These are phyloP conservation scores for Epithemia pelagica DNA, from an alignment of 108 stramenopile species.

Conservation along the genomic window DNA sequence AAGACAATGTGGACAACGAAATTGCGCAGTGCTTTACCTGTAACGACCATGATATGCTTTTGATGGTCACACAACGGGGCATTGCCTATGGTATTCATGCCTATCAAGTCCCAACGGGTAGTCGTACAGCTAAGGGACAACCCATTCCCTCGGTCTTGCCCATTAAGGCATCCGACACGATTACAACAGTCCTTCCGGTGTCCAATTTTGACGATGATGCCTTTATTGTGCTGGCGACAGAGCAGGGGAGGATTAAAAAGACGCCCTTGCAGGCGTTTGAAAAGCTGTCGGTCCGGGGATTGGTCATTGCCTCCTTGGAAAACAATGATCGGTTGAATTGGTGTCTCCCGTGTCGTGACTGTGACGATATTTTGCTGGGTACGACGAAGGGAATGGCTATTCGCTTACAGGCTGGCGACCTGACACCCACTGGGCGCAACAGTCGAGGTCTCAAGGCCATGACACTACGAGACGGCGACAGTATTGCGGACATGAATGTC, in stretches of 20 bases:
- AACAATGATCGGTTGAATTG: conserved; percentile 85
- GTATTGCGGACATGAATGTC: conserved; percentile 81
- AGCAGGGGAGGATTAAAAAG: conserved; percentile 89
- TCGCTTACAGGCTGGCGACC: conserved; percentile 57
- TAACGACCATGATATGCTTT: conserved; percentile 91
- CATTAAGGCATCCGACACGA: conserved; percentile 46
- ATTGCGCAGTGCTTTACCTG: conserved; percentile 92
- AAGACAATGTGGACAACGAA: conserved; percentile 53
- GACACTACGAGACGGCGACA: conserved; percentile 79
- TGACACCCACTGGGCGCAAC: conserved; percentile 75
- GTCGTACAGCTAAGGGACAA: conserved; percentile 72
- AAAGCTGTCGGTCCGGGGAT: conserved; percentile 74
- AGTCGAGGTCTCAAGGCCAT: conserved; percentile 84
- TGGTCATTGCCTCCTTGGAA: conserved; percentile 79
- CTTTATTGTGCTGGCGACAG: conserved; percentile 88
- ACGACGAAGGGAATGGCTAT: conserved; percentile 72
- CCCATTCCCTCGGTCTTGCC: conserved; percentile 84
- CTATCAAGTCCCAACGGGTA: conserved; percentile 78
- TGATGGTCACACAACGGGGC: conserved; percentile 87
- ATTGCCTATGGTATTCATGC: conserved; percentile 89
- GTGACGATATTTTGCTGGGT: conserved; percentile 80
- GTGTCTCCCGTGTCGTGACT: conserved; percentile 74
- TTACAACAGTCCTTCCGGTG: conserved; percentile 73
- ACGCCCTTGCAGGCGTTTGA: conserved; percentile 90
- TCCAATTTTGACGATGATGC: conserved; percentile 67